phyloP scores from a whole-genome alignment of 768 basidiomycete genomes.

The Pleurotus pulmonarius region DNA sequence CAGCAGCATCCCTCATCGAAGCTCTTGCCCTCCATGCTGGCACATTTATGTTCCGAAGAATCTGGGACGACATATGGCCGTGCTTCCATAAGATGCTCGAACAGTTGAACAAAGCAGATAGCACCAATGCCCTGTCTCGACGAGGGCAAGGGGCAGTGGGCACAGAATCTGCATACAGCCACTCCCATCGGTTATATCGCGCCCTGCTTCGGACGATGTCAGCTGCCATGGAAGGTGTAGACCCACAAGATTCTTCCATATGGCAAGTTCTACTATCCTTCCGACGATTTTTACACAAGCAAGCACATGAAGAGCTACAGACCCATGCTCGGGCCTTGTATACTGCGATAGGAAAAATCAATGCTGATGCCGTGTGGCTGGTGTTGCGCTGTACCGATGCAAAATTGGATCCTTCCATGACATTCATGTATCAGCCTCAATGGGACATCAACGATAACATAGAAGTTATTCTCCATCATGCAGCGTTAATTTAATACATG shows the following conservation, averaged over 20 bases:
- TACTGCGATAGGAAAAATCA: conserved; percentile 48
- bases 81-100: conserved; percentile 61
- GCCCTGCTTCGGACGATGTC: conserved; percentile 74
- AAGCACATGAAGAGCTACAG: conserved; percentile 75
- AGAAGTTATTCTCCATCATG: conserved; percentile 25
- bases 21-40: conserved; percentile 68
- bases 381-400: conserved; percentile 55
- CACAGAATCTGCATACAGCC: conserved; percentile 71
- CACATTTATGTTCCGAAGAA: conserved; percentile 77
- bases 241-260: conserved; percentile 60
- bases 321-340: conserved; percentile 63
- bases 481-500: neutral
- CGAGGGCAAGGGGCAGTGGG: conserved; percentile 48
- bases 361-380: conserved; percentile 86
- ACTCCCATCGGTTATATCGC: conserved; percentile 77
- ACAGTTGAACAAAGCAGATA: conserved; percentile 60
- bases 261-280: conserved; percentile 84
- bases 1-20: conserved; percentile 73
- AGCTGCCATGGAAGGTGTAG: conserved; percentile 61
- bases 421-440: conserved; percentile 47
- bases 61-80: conserved; percentile 96
- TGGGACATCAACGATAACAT: conserved; percentile 62
- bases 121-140: conserved; percentile 60
- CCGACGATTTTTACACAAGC: conserved; percentile 67
- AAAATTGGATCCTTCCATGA: conserved; percentile 33